phyloP scores from a whole-genome alignment of 495 filamentous ascomycete genomes.

The Elasticomyces elasticus region DNA sequence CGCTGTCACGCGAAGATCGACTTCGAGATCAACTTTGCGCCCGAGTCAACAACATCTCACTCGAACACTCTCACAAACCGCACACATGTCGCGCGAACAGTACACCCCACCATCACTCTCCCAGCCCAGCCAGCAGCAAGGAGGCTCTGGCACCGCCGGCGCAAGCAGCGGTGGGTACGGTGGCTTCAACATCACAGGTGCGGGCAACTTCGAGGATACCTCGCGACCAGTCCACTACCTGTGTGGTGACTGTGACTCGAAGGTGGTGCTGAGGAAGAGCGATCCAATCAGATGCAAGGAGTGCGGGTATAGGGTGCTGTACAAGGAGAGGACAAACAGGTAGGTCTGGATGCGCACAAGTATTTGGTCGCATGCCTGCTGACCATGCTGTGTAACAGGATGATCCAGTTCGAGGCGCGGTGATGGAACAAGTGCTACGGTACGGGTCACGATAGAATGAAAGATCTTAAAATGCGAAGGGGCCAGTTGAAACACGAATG shows the following conservation, averaged over 20 bases:
- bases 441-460: too few relatives aligned
- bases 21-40: neutral
- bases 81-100: conserved; percentile 20
- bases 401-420: conserved; percentile 97
- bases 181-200: conserved; percentile 17
- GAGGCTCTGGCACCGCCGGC: too few relatives aligned
- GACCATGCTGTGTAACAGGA: conserved; percentile 39
- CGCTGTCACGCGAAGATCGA: too few relatives aligned
- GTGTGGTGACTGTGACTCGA: conserved; percentile 85
- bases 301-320: conserved; percentile 90
- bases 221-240: conserved; percentile 60
- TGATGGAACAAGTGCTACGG: conserved; percentile 29
- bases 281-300: conserved; percentile 91
- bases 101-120: conserved; percentile 16
- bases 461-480: too few relatives aligned
- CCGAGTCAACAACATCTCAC: neutral
- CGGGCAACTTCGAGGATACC: conserved; percentile 23
- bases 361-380: too few relatives aligned
- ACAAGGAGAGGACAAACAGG: conserved; percentile 97
- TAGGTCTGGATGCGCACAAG: too few relatives aligned
- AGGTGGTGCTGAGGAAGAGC: conserved; percentile 68
- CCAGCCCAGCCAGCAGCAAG: neutral
- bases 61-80: neutral
- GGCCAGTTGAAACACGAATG: neutral
- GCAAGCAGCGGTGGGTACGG: too few relatives aligned